Percentiles rank a stretch among this genome's conserved stretches.
Conservation (phyloP, 495 filamentous ascomycete genomes). For the Extremus antarcticus region DNA sequence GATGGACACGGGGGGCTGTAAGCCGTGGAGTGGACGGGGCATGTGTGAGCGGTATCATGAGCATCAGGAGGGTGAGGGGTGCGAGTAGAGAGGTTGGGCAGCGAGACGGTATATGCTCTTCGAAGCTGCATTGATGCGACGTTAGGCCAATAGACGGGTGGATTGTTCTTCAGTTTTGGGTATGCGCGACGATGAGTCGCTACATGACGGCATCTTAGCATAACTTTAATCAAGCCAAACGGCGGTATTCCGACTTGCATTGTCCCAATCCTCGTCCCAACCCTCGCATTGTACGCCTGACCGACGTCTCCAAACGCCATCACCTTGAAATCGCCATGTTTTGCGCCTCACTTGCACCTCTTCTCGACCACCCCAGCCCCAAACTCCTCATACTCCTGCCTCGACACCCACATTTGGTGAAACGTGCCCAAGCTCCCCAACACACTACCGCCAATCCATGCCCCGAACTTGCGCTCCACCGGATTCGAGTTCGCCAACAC, state of each 20-base stretch:
- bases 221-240: too few species aligned
- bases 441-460: conserved; percentile 96
- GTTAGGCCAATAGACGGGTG: too few species aligned
- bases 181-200: too few species aligned
- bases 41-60: conserved; percentile 33
- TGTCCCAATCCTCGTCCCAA: too few species aligned
- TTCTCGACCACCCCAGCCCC: conserved; percentile 63
- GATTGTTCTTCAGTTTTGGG: too few species aligned
- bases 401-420: conserved; percentile 90
- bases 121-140: too few species aligned
- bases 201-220: too few species aligned
- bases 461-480: conserved; percentile 76
- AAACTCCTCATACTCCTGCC: conserved; percentile 73
- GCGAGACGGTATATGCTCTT: too few species aligned
- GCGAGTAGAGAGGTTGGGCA: conserved; percentile 10
- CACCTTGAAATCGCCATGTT: too few species aligned
- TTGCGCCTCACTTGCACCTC: conserved; percentile 51
- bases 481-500: conserved; percentile 76
- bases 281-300: too few species aligned
- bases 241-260: too few species aligned
- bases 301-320: too few species aligned
- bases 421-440: conserved; percentile 95
- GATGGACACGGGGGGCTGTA: conserved; percentile 24
- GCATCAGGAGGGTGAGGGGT: conserved; percentile 28
- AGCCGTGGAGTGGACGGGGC: conserved; percentile 28